Conservation (phyloP, 2,329 filamentous ascomycete species). For the Rachicladosporium sp. region DNA sequence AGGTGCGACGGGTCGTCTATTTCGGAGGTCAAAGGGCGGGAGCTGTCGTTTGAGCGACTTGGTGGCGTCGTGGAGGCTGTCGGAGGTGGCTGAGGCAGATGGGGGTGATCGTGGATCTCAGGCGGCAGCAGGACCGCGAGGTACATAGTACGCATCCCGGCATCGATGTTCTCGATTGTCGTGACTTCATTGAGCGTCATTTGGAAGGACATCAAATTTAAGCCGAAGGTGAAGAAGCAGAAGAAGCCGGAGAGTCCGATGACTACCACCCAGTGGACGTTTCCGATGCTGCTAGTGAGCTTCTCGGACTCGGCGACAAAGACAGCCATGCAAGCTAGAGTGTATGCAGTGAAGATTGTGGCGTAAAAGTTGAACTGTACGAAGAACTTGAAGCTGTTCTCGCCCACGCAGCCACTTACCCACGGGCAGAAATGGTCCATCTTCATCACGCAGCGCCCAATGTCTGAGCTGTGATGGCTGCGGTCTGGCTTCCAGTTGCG, state of each 20-base stretch:
- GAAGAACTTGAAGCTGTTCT: slow-evolving; percentile 85
- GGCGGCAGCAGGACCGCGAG: slow-evolving; percentile 62
- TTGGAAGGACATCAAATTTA: slow-evolving; percentile 60
- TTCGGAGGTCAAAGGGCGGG: slow-evolving; percentile 21
- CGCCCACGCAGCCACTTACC: slow-evolving; percentile 85
- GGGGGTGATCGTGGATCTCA: slow-evolving; percentile 9
- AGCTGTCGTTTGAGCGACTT: slow-evolving; percentile 11
- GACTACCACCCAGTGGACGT: slow-evolving; percentile 53
- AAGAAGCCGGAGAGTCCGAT: slow-evolving; percentile 61
- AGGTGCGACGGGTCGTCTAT: slow-evolving; percentile 21
- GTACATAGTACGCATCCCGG: slow-evolving; percentile 50
- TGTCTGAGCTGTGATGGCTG: slow-evolving; percentile 73
- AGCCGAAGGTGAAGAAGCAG: slow-evolving; percentile 64
- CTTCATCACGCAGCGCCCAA: slow-evolving; percentile 33
- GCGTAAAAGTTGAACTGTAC: slow-evolving; percentile 73
- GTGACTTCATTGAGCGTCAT: slow-evolving; percentile 64
- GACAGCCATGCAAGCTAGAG: slow-evolving; percentile 51
- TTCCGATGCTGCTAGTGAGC: slow-evolving; percentile 5
- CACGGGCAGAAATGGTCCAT: slow-evolving; percentile 63
- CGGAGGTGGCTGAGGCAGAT: slow-evolving; percentile 4
- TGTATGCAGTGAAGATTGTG: slow-evolving; percentile 51
- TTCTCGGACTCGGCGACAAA: slow-evolving; percentile 41
- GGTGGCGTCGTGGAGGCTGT: slow-evolving; percentile 2
- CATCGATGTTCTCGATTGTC: slow-evolving; percentile 66
- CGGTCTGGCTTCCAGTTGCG: slow-evolving; percentile 80